Base-by-base conservation (phyloP, 2,329 filamentous ascomycete genomes). In the Chrysosporium keratinophilum region DNA sequence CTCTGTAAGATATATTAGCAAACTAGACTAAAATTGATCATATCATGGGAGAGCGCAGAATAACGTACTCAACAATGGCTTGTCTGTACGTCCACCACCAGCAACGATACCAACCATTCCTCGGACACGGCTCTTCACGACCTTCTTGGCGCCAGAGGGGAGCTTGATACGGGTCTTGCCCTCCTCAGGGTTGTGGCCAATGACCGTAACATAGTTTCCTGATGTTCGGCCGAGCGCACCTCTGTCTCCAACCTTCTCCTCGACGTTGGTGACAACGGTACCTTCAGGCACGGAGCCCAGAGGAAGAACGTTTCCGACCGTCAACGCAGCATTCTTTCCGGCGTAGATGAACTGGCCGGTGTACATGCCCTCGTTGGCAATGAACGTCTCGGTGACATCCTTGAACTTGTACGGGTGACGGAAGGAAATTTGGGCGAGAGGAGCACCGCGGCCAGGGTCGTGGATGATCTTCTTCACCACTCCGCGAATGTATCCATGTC, bases 311-410 rank as follows among this genome's bases (percentile, higher is more conserved):
- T 98, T 98, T 76, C 93, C 93, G 76, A 98, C 85, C 71, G 87
- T 97, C 71, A 98, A 83, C 64, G 85, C 81, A 69, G 93, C 93
- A 79, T 95, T 93, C 88, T 98, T 98, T 74, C 93, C 93, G 73
- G 91, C 93, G 79, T 98, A 98, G 85, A 98, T 89, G 83, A 98
- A 98, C 78, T 98, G 93, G 74, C 93, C 93, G 65, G 93, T 96
- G 88, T 97, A 98, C 90, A 97, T 96, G 80, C 93, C 93, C 82
- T 97, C 93, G 80, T 97, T 98, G 78, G 93, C 93, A 73, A 98
- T 98, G 85, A 98, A 96, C 67, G 93, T 98, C 85, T 98, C 90
- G 76, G 86, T 91, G 75, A 89, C 79, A 74, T 90, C 85, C 85
- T 95, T 95, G 87, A 88, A 97, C 77, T 84, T 83, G 86, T 98